phyloP scores from a whole-genome alignment of 352 stramenopile genomes.

The Pythium folliculosum region DNA sequence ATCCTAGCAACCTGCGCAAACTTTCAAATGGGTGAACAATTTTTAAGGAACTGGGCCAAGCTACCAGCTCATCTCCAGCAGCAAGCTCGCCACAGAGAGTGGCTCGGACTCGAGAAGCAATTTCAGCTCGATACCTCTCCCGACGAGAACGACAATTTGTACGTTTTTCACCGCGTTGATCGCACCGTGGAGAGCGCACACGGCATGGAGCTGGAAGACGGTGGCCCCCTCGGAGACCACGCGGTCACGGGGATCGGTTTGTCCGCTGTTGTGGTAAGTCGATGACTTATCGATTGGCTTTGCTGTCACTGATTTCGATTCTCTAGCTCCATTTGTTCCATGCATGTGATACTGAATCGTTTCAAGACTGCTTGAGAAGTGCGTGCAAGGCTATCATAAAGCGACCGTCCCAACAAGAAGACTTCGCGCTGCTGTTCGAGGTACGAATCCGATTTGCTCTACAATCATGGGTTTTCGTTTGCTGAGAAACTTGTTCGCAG shows the following conservation, averaged over 20 bases:
- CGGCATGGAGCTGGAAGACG: conserved; percentile 18
- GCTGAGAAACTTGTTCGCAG: background rate
- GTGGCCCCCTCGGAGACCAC: conserved; percentile 18
- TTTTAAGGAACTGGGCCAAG: conserved; percentile 12
- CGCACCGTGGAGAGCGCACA: background rate
- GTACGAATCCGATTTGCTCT: background rate
- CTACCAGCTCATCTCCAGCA: conserved; percentile 20
- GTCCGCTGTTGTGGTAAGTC: conserved; percentile 16
- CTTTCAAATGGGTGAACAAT: conserved; percentile 7
- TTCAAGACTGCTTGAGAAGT: background rate
- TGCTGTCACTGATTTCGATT: background rate
- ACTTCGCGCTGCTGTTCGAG: background rate
- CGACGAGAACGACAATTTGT: conserved; percentile 18
- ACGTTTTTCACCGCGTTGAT: conserved; percentile 3
- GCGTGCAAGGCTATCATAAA: background rate
- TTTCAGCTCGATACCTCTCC: conserved; percentile 3
- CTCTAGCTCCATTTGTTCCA: conserved; percentile 12
- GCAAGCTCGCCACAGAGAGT: conserved; percentile 10
- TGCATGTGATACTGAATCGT: background rate
- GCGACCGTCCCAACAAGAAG: background rate
- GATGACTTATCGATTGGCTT: background rate
- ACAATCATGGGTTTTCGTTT: background rate
- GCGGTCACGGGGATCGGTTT: conserved; percentile 1
- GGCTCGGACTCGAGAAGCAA: conserved; percentile 10
- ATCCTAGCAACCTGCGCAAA: conserved; percentile 2